Evolutionary conservation across 352 stramenopile genomes (phyloP), one percentile per base, ranked within the genome.

Genomic region (Thalassiosira delicatula): DNA sequence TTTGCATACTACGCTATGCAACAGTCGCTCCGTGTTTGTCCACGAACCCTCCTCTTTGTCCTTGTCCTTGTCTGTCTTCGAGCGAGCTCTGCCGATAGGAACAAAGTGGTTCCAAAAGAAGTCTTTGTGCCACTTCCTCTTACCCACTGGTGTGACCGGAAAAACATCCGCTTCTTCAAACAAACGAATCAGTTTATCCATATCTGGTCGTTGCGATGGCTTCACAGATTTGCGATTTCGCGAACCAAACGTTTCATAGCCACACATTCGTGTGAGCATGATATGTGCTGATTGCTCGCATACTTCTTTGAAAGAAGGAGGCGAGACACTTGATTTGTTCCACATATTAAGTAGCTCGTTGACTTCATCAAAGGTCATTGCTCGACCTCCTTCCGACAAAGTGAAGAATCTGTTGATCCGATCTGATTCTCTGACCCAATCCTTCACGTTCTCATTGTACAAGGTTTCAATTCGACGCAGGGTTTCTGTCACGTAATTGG

Each of bases 271-370:
- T 2, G 40, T 3, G 2, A 61, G 1, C 37, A 60, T 40, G 3
- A 72, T 23, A 23, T 42, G 27, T 23, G 1, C 17, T 1, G 63
- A 59, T 25, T 40, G 25, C 2, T 5, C 21, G 25, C 63, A 72
- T 11, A 35, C 63, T 3, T 56, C 40, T 2, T 30, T 44, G 40
- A 72, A 72, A 8, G 33, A 9, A 11, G 25, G 5, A 11, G 44
- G n/a, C 27, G 3, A 3, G 4, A 72, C 63, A 5, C 17, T 37
- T 12, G 7, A 21, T 25, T 72, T 72, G 42, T 72, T 63, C 69
- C 69, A 77, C 2, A 70, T 2, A 33, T 77, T 77, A 1, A 70
- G 19, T 12, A 62, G 51, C 30, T 77, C 57, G 33, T 77, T 77
- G 23, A 77, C 2, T n/a, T 77, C 56, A 42, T 77, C 69, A 1